Evolutionary conservation across 208 protist species (phyloP).

Genomic region (Plasmodiophora brassicae): DNA sequence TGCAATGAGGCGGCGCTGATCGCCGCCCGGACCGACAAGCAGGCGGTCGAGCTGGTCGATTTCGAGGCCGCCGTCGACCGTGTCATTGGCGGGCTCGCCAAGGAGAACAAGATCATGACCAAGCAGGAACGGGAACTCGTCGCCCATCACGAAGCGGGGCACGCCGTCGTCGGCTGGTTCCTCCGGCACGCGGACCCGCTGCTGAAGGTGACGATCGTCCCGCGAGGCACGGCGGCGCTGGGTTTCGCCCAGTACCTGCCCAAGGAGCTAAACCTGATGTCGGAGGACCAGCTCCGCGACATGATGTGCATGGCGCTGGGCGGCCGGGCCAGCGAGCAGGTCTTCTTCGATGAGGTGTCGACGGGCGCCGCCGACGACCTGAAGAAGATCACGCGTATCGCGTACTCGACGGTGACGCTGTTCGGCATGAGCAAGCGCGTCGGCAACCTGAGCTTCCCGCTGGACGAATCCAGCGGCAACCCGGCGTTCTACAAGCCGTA

Average conservation of each 20-base stretch:
- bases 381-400: slow-evolving; percentile 82
- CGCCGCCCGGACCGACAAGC: slow-evolving; percentile 72
- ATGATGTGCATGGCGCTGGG: slow-evolving; percentile 60
- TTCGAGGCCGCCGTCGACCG: slow-evolving; percentile 88
- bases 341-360: slow-evolving; percentile 32
- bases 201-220: slow-evolving; percentile 95
- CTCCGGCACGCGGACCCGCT: slow-evolving; percentile 88
- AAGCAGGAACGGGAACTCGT: slow-evolving; percentile 82
- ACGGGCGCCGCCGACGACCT: slow-evolving; percentile 78
- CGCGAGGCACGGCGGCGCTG: slow-evolving; percentile 80
- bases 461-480: slow-evolving; percentile 60
- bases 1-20: slow-evolving; percentile 93
- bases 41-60: slow-evolving; percentile 66
- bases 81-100: slow-evolving; percentile 87
- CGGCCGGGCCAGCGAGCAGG: slow-evolving; percentile 42
- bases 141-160: slow-evolving; percentile 95
- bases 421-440: slow-evolving; percentile 58
- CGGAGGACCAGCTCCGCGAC: slow-evolving; percentile 80
- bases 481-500: slow-evolving; percentile 82
- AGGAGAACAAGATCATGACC: slow-evolving; percentile 74
- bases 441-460: slow-evolving; percentile 74
- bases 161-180: slow-evolving; percentile 93
- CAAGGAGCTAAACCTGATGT: slow-evolving; percentile 80
- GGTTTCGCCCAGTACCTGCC: slow-evolving; percentile 96
- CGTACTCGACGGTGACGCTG: slow-evolving; percentile 77